Base-by-base conservation (phyloP, 805 yeast species). In the Kregervanrija delftensis region DNA sequence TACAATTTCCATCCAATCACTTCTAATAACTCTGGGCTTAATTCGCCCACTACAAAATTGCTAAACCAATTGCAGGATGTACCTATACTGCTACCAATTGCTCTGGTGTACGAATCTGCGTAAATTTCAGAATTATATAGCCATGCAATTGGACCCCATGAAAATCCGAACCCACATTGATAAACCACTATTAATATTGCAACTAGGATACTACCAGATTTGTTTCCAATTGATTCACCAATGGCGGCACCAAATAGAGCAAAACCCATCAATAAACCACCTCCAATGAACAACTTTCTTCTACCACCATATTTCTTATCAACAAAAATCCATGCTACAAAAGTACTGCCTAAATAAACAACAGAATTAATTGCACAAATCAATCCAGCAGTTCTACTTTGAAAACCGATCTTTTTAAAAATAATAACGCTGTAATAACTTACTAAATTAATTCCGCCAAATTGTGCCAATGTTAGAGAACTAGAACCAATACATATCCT, bases 101-200 rank as follows among this genome's bases (percentile, higher is more conserved):
- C 86, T 44, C 96, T 75, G 13, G 87, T 83, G 33, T 47, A 46
- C 1, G 83, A 69, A 52, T 85, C 75, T 0, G 96, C 93, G 45
- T 87, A 76, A 42, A 88, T 83, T 64, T 86, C 96, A 49, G 86
- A 83, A 53, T 89, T 86, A 59, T 82, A 79, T 40, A 82, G 64
- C 96, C 96, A 87, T 11, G 95, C 93, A 45, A 86, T 77, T 6
- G 95, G 95, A 10, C 96, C 96, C 90, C 93, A 89, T 36, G 90
- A 80, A 57, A 80, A 81, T 8, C 96, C 96, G 64, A 88, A 88
- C 0, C 81, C 79, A 2, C 93, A 88, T 56, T 87, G 87, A 66
- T 81, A 86, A 11, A 86, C 60, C 37, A 88, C 75, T 16, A 88
- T 95, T 50, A 85, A 74, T 5, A 76, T 60, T 3, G 86, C 96